Evolutionary conservation across 2,329 filamentous ascomycete species (phyloP).

Genomic region (Bipolaris sorokiniana): DNA sequence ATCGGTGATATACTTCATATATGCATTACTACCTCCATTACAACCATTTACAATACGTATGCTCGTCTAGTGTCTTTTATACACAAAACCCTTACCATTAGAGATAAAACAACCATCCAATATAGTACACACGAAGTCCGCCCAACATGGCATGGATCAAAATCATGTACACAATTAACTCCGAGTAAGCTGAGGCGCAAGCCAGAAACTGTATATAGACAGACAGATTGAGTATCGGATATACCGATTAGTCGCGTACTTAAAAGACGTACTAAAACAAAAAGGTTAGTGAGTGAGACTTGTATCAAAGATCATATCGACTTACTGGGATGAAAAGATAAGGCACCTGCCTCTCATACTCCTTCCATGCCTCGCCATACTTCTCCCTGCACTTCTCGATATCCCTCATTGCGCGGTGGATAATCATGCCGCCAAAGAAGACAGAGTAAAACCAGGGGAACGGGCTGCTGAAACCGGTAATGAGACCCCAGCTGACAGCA

Average conservation of each 20-base stretch:
- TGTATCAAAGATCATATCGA: background rate
- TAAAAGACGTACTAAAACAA: slow-evolving; percentile 9
- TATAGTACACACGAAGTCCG: background rate
- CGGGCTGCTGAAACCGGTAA: slow-evolving; percentile 79
- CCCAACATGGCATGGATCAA: background rate
- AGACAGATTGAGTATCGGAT: background rate
- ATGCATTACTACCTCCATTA: slow-evolving; percentile 30
- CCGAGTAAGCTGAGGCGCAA: background rate
- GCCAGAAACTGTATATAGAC: too few species aligned
- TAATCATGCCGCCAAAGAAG: slow-evolving; percentile 82
- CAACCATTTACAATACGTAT: slow-evolving; percentile 19
- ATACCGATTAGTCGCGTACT: background rate
- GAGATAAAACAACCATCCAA: slow-evolving; percentile 14
- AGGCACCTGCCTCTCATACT: slow-evolving; percentile 80
- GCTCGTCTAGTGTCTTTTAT: background rate
- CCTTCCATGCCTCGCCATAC: slow-evolving; percentile 81
- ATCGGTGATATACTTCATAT: background rate
- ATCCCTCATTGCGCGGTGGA: slow-evolving; percentile 76
- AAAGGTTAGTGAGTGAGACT: background rate
- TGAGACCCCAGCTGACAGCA: slow-evolving; percentile 77
- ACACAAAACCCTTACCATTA: slow-evolving; percentile 9
- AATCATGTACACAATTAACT: background rate
- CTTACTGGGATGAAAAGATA: slow-evolving; percentile 79
- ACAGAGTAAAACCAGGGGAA: slow-evolving; percentile 90
- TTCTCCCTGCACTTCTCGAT: slow-evolving; percentile 76